Evolutionary conservation across 441 rosid genomes (phyloP), one percentile per base, ranked within the genome.

Genomic region (Croton laevigatus): DNA sequence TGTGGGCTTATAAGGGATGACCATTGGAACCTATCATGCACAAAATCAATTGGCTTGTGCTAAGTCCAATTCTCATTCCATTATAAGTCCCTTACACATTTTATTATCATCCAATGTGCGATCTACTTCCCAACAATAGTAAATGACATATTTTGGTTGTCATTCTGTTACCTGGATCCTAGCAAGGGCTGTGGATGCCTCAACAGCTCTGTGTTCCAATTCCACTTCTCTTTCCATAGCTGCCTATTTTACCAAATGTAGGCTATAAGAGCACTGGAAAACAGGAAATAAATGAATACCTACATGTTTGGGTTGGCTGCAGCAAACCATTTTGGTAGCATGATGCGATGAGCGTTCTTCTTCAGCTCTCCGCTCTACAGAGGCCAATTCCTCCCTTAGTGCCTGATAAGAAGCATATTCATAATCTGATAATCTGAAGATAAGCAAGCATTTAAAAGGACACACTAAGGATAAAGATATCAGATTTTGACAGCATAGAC

Each of bases 211-310:
- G 77, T 93, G 97, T 82, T 96, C 97, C 81, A 93, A 79, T 68
- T 96, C 98, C 72, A 87, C 90, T 83, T 96, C 97, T 89, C 99
- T 89, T 72, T 90, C 98, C 97, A 87, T 90, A 62, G 97, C 89
- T 84, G 97, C 97, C 99, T 96, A 85, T 78, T 75, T 78, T 78
- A 76, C 58, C 72, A 68, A 68, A 27, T 34, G 59, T 70, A 78
- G 55, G 65, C 63, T 76, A 60, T 73, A 70, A 79, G 46, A 12
- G 57, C 42, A 17, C 65, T 45, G 6, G 42, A 62, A 34, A 65
- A 70, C 38, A 62, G 36, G 27, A 70, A 66, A 70, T 16, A 55
- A 23, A 40, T 55, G 40, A 62, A 59, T 42, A 63, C 9, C 63
- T 12, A 51, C 57, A 78, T 37, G 73, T 49, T 73, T 32, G 38